A percentile compares a stretch with the other conserved stretches of the same genome.
Evolutionary conservation across 2,329 filamentous ascomycete genomes (phyloP).

Genomic region (Penicillium sclerotiorum): DNA sequence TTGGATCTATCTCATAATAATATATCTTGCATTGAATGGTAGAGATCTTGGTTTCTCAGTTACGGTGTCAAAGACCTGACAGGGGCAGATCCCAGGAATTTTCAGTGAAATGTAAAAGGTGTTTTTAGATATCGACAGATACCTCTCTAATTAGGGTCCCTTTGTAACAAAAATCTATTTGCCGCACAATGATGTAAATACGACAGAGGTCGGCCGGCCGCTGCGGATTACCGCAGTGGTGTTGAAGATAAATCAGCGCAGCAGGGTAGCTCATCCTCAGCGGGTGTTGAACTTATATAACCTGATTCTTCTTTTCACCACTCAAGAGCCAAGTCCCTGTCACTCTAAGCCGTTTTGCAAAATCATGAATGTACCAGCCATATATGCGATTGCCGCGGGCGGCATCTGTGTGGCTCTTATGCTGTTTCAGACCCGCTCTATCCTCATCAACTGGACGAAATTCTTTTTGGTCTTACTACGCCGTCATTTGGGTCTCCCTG

Average conservation of each 20-base stretch:
- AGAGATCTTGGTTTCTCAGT: not conserved
- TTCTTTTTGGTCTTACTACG: constrained; percentile 4
- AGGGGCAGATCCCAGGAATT: no score
- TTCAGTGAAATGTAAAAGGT: not conserved
- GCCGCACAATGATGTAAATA: not conserved
- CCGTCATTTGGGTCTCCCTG: constrained; percentile 13
- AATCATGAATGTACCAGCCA: constrained; percentile 10
- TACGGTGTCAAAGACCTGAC: not conserved
- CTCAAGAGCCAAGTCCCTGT: no score
- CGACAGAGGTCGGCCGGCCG: not conserved
- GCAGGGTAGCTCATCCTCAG: not conserved
- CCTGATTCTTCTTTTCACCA: not conserved
- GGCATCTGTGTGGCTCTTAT: constrained; percentile 11
- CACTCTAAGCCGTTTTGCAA: no score
- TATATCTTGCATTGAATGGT: no score
- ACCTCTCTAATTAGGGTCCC: not conserved
- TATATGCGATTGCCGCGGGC: constrained; percentile 28
- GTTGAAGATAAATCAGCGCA: not conserved
- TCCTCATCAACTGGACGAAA: constrained; percentile 4
- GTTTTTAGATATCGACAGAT: not conserved
- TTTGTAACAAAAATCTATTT: not conserved
- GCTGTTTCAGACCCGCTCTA: constrained; percentile 7
- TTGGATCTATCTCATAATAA: not conserved
- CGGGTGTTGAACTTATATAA: not conserved
- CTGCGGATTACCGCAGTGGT: not conserved